Evolutionary conservation across 106 monocot genomes (phyloP).

Genomic region (Dendrobium nobile): DNA sequence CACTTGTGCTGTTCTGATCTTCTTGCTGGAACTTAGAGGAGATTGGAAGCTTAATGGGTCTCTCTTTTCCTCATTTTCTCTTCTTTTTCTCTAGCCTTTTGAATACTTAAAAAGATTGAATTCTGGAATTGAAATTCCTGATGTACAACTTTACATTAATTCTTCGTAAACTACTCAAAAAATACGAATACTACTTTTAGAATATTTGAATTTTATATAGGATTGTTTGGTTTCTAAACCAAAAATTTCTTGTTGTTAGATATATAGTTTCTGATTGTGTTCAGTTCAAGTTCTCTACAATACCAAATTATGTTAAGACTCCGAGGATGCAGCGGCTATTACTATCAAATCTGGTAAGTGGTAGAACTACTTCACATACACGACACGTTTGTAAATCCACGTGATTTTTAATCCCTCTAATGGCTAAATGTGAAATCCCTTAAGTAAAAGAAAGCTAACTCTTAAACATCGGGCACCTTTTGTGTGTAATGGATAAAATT

Average conservation of each 20-base stretch:
- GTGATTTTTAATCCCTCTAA: neutral
- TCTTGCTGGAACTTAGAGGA: slow-evolving; percentile 73
- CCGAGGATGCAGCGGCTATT: slow-evolving; percentile 94
- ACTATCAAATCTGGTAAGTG: slow-evolving; percentile 59
- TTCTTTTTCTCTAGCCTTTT: neutral
- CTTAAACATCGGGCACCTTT: no score
- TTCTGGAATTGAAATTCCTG: neutral
- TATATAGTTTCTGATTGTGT: slow-evolving; percentile 94
- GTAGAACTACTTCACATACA: neutral
- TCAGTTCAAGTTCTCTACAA: slow-evolving; percentile 85
- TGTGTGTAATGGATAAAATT: no score
- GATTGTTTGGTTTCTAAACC: neutral
- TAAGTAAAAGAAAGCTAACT: no score
- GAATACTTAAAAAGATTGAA: neutral
- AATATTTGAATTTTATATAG: neutral
- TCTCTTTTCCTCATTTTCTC: neutral
- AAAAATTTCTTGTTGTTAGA: slow-evolving; percentile 25
- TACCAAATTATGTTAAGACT: slow-evolving; percentile 71
- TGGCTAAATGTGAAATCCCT: no score
- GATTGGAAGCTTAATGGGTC: slow-evolving; percentile 99
- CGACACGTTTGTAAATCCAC: neutral
- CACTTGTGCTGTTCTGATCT: slow-evolving; percentile 78
- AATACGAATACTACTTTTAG: neutral
- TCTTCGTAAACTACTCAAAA: neutral
- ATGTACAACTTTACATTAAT: neutral